A percentile compares a stretch with the other conserved stretches of the same genome.
phyloP scores from a whole-genome alignment of 108 stramenopile species.

The Asterionellopsis glacialis region DNA sequence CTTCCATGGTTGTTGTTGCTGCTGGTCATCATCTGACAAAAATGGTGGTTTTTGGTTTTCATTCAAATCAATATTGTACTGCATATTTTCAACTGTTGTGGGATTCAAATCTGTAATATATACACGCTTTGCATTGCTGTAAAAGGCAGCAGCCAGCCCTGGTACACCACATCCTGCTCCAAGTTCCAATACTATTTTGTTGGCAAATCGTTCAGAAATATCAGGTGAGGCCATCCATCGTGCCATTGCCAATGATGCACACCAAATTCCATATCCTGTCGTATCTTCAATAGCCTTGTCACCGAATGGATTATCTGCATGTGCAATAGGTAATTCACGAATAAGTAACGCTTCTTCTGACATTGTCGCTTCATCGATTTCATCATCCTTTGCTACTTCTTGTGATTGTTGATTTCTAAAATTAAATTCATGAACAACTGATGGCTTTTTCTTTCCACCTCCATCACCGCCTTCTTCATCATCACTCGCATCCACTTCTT shows the following conservation, averaged over 20 bases:
- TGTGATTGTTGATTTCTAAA: constrained; percentile 10
- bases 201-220: constrained; percentile 23
- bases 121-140: constrained; percentile 16
- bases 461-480: constrained; percentile 10
- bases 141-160: constrained; percentile 38
- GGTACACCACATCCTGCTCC: constrained; percentile 84
- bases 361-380: no score
- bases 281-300: constrained; percentile 63
- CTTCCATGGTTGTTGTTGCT: background rate
- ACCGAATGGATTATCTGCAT: constrained; percentile 79
- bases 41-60: background rate
- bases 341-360: no score
- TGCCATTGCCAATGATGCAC: constrained; percentile 71
- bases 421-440: constrained; percentile 58
- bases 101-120: constrained; percentile 76
- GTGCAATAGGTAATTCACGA: constrained; percentile 21
- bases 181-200: constrained; percentile 58
- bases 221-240: constrained; percentile 60
- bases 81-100: constrained; percentile 66
- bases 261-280: constrained; percentile 85
- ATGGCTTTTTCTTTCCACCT: constrained; percentile 10
- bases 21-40: no score
- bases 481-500: constrained; percentile 11
- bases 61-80: constrained; percentile 72
- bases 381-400: no score